Evolutionary conservation across 139 green algal species (phyloP), one percentile per base, ranked within the genome.

Genomic region (Pleodorina starrii): DNA sequence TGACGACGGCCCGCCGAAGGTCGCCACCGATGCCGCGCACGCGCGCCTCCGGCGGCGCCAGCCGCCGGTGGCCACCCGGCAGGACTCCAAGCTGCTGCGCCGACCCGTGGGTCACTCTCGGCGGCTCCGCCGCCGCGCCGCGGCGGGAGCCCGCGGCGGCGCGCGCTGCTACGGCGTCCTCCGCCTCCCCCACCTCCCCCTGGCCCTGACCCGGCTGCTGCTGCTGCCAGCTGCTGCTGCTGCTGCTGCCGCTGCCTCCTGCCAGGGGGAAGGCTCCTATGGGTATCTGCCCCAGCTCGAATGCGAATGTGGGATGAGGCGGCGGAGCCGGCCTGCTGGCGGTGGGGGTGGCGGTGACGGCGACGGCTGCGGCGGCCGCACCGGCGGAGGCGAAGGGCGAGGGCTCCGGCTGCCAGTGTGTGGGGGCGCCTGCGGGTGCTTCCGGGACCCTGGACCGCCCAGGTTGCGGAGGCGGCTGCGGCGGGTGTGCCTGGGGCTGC

Each of bases 11-110:
- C 4, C 43, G 29, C 0, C 57, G 54, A 29, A 90, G 54, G 23
- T 27, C 54, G 16, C 5, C 42, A 2, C 73, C 69, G 50, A 76
- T 84, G 72, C 71, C 72, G 42, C 74, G 40, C 1, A 84, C 71
- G 5, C 21, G 46, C 27, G 43, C 82, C 32, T 88, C 82, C 1
- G 82, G 82, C 32, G 82, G n/a, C 66, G 82, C 63, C 32, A 78
- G 82, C n/a, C 66, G 35, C 71, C 43, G 66, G 32, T n/a, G 23
- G 48, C 48, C 11, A 21, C 48, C 48, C 48, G 48, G n/a, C n/a
- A n/a, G n/a, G n/a, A n/a, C n/a, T n/a, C n/a, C n/a, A n/a, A n/a
- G n/a, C n/a, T n/a, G n/a, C n/a, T n/a, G n/a, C n/a, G n/a, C n/a
- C n/a, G n/a, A n/a, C n/a, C n/a, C n/a, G n/a, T n/a, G n/a, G n/a